These are phyloP conservation scores for Wallacemonas collosoma DNA, from an alignment of 208 protist species.

Conservation along the genomic window DNA sequence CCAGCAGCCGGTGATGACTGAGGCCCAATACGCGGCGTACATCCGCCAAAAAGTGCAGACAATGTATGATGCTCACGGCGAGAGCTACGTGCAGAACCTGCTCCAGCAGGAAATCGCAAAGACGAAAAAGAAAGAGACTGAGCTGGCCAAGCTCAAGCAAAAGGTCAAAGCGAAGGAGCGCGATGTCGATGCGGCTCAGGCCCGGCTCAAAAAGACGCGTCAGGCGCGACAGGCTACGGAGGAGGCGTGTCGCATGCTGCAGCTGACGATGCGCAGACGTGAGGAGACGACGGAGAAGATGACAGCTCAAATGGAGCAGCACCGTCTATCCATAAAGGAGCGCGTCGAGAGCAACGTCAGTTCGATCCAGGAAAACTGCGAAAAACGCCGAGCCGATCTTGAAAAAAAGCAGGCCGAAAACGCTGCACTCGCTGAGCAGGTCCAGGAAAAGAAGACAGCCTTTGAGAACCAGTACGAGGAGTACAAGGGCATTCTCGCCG, in stretches of 20 bases:
- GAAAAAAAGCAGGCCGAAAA: slow-evolving; percentile 53
- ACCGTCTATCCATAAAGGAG: slow-evolving; percentile 40
- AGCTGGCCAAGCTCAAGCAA: slow-evolving; percentile 44
- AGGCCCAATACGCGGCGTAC: slow-evolving; percentile 31
- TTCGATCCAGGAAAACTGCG: slow-evolving; percentile 45
- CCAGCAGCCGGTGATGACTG: slow-evolving; percentile 17
- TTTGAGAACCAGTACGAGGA: slow-evolving; percentile 63
- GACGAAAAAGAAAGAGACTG: slow-evolving; percentile 69
- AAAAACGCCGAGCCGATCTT: slow-evolving; percentile 41
- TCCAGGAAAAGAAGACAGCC: slow-evolving; percentile 45
- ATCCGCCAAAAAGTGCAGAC: slow-evolving; percentile 41
- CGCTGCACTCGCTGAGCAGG: slow-evolving; percentile 40
- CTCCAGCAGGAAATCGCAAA: slow-evolving; percentile 72
- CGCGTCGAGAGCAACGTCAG: slow-evolving; percentile 48
- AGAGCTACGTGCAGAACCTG: slow-evolving; percentile 55
- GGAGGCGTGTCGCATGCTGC: slow-evolving; percentile 48
- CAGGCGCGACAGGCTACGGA: slow-evolving; percentile 37
- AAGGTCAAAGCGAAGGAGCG: slow-evolving; percentile 55
- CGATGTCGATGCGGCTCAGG: slow-evolving; percentile 36
- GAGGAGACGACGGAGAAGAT: slow-evolving; percentile 50
- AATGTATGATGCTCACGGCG: slow-evolving; percentile 55
- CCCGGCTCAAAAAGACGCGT: slow-evolving; percentile 28
- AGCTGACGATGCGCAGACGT: slow-evolving; percentile 50
- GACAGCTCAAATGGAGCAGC: slow-evolving; percentile 53
- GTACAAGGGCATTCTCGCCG: slow-evolving; percentile 36